A percentile compares a stretch with the other conserved stretches of the same genome.
phyloP scores from a whole-genome alignment of 2,329 filamentous ascomycete genomes.

The Hymenoscyphus occultus region DNA sequence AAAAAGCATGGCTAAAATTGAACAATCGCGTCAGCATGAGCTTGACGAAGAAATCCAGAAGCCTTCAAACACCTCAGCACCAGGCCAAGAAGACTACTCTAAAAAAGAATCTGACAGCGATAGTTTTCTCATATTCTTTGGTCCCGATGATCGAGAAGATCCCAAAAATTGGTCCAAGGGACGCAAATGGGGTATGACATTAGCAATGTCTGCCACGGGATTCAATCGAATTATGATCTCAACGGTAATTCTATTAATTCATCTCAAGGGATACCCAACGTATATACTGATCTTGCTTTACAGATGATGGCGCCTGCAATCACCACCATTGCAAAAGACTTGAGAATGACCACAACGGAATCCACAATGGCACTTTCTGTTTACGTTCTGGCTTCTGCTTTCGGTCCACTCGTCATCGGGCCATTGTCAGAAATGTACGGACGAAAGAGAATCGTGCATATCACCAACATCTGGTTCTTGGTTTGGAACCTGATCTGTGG shows the following conservation, averaged over 20 bases:
- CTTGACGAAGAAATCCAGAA: too few relatives aligned
- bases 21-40: too few relatives aligned
- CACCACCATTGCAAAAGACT: not conserved
- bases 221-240: not conserved
- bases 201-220: not conserved
- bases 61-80: too few relatives aligned
- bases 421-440: constrained; percentile 61
- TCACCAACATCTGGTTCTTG: constrained; percentile 53
- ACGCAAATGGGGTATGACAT: not conserved
- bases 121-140: too few relatives aligned
- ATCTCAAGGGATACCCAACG: not conserved
- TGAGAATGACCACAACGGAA: not conserved
- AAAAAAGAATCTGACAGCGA: too few relatives aligned
- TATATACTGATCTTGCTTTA: not conserved
- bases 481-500: constrained; percentile 55
- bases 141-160: not conserved
- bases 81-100: too few relatives aligned
- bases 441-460: constrained; percentile 56
- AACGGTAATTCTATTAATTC: not conserved
- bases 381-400: not conserved
- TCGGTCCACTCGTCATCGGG: constrained; percentile 54
- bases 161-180: not conserved
- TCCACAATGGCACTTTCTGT: not conserved
- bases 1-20: too few relatives aligned
- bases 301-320: not conserved